A percentile compares a stretch with the other conserved stretches of the same genome.
Evolutionary conservation across 306 rosid genomes (phyloP).

Genomic region (Corylus americana): DNA sequence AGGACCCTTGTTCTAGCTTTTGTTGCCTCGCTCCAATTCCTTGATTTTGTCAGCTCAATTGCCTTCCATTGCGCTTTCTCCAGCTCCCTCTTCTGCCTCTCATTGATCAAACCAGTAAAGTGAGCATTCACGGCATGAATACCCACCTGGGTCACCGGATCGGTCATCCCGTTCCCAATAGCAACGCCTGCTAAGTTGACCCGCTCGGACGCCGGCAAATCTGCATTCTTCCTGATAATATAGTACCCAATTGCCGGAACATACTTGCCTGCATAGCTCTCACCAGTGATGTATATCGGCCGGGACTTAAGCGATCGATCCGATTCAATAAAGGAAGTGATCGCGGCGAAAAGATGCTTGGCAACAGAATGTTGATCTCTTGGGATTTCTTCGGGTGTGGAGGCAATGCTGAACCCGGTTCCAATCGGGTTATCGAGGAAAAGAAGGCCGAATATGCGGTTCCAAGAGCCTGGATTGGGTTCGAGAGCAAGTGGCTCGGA

Average conservation of each 20-base stretch:
- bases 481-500: slow-evolving; percentile 35
- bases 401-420: slow-evolving; percentile 74
- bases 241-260: slow-evolving; percentile 72
- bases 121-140: slow-evolving; percentile 63
- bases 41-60: slow-evolving; percentile 22
- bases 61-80: slow-evolving; percentile 58
- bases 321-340: slow-evolving; percentile 51
- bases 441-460: slow-evolving; percentile 59
- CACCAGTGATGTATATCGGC: slow-evolving; percentile 74
- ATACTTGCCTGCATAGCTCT: slow-evolving; percentile 87
- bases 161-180: slow-evolving; percentile 74
- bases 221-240: slow-evolving; percentile 41
- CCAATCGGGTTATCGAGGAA: slow-evolving; percentile 85
- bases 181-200: slow-evolving; percentile 68
- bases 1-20: slow-evolving; percentile 31
- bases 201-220: slow-evolving; percentile 23
- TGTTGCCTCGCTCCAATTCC: slow-evolving; percentile 56
- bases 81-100: slow-evolving; percentile 52
- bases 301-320: slow-evolving; percentile 52
- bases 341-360: slow-evolving; percentile 59
- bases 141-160: slow-evolving; percentile 54
- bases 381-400: slow-evolving; percentile 60
- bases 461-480: slow-evolving; percentile 72
- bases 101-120: slow-evolving; percentile 66
- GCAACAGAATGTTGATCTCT: slow-evolving; percentile 54